Conservation (phyloP, 805 yeast genomes). For the Teunomyces lycoperdinae region DNA sequence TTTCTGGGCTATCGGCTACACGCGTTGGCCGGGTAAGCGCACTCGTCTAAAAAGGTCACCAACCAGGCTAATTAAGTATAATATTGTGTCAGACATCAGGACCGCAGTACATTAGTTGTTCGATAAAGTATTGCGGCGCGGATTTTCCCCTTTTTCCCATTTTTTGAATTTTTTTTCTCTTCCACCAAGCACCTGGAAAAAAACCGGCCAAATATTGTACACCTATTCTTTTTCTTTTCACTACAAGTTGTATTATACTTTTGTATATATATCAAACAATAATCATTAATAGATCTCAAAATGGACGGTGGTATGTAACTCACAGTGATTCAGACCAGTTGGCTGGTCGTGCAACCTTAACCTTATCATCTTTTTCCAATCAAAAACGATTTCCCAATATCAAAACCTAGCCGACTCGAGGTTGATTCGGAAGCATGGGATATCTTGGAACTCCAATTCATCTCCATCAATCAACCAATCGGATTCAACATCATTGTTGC, state of each 20-base stretch:
- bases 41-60: background rate
- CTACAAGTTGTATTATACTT: conserved; percentile 17
- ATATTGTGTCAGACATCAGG: background rate
- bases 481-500: background rate
- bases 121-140: background rate
- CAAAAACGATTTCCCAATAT: background rate
- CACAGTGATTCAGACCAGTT: background rate
- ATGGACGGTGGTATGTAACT: conserved; percentile 61
- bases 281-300: conserved; percentile 23
- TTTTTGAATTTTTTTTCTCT: conserved; percentile 1
- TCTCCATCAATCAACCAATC: background rate
- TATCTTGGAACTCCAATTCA: background rate
- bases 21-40: conserved; percentile 3
- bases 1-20: background rate
- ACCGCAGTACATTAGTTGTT: background rate
- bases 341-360: background rate
- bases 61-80: background rate
- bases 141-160: conserved; percentile 1
- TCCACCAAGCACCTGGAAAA: conserved; percentile 4
- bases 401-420: background rate
- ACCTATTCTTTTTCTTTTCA: conserved; percentile 16
- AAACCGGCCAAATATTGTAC: conserved; percentile 8
- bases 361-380: background rate
- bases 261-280: conserved; percentile 15
- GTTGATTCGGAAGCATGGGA: background rate